Conservation (phyloP, 495 filamentous ascomycete species). For the Hamigera avellanea region DNA sequence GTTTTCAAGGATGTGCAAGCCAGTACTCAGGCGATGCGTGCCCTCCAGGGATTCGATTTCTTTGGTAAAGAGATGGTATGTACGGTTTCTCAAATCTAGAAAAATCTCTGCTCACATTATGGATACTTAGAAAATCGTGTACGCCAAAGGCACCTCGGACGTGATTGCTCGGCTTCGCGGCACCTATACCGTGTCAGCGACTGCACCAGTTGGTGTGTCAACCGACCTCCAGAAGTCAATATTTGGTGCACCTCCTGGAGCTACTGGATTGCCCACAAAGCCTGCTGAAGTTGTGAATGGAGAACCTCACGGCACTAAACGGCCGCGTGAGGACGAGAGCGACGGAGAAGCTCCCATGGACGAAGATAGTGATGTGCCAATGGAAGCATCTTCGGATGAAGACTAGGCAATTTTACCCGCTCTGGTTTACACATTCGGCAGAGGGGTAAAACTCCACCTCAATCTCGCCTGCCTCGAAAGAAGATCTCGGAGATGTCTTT, state of each 20-base stretch:
- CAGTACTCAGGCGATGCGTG: conserved; percentile 81
- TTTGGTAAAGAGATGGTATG: conserved; percentile 79
- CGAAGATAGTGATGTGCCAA: conserved; percentile 48
- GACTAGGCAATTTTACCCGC: conserved; percentile 18
- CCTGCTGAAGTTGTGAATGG: conserved; percentile 26
- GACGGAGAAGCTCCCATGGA: conserved; percentile 64
- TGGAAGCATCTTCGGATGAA: conserved; percentile 44
- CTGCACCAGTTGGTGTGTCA: conserved; percentile 41
- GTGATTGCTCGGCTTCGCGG: conserved; percentile 83
- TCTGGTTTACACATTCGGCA: too few species aligned
- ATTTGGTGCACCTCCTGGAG: conserved; percentile 54
- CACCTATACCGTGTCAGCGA: conserved; percentile 57
- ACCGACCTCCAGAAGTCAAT: conserved; percentile 75
- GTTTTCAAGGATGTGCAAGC: conserved; percentile 79
- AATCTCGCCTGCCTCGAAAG: neutral
- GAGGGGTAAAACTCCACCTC: too few species aligned
- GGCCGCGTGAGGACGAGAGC: conserved; percentile 61
- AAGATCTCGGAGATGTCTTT: conserved; percentile 1
- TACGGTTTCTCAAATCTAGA: conserved; percentile 1
- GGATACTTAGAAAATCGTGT: conserved; percentile 61
- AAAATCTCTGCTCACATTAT: conserved; percentile 2
- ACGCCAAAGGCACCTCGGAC: conserved; percentile 78
- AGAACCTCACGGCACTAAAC: conserved; percentile 43
- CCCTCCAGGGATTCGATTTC: conserved; percentile 76
- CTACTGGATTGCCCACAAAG: conserved; percentile 27